Evolutionary conservation across 495 filamentous ascomycete species (phyloP).

Genomic region (Pyrenula aspistea): DNA sequence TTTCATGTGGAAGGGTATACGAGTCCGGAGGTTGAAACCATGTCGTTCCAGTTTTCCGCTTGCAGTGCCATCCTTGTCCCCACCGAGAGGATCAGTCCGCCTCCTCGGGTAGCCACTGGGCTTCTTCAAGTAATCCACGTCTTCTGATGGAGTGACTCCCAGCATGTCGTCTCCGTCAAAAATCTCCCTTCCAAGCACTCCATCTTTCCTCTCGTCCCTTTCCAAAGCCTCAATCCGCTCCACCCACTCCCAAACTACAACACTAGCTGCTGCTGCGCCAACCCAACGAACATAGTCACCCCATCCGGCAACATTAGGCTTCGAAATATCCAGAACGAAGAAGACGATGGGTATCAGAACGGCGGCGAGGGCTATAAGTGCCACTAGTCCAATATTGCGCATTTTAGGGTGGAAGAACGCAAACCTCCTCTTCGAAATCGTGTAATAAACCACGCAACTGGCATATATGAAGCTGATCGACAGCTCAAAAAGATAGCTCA

Average conservation of each 20-base stretch:
- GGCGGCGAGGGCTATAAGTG: conserved; percentile 62
- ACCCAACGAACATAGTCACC: conserved; percentile 98
- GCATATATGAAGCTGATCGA: conserved; percentile 83
- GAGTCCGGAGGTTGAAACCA: conserved; percentile 3
- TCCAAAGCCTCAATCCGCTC: conserved; percentile 96
- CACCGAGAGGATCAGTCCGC: conserved; percentile 1
- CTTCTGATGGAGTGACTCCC: conserved; percentile 54
- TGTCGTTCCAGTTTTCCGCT: conserved; percentile 2
- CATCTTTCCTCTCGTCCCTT: conserved; percentile 90
- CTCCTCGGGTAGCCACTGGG: conserved; percentile 6
- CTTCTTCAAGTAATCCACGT: conserved; percentile 40
- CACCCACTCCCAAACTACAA: conserved; percentile 99
- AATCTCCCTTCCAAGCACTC: conserved; percentile 83
- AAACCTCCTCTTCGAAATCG: conserved; percentile 81
- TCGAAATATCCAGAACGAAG: conserved; percentile 86
- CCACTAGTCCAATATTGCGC: conserved; percentile 82
- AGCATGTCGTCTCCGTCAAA: conserved; percentile 98
- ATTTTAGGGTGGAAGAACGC: conserved; percentile 90
- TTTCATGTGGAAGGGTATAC: conserved; percentile 1
- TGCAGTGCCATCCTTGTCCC: conserved; percentile 25
- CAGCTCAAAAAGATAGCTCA: conserved; percentile 88
- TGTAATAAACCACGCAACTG: conserved; percentile 92
- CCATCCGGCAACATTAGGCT: conserved; percentile 82
- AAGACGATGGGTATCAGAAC: conserved; percentile 89
- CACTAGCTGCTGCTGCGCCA: conserved; percentile 87